Percentiles rank a stretch among this genome's conserved stretches.
Evolutionary conservation across 169 alveolate genomes (phyloP).

Genomic region (Theileria parva): DNA sequence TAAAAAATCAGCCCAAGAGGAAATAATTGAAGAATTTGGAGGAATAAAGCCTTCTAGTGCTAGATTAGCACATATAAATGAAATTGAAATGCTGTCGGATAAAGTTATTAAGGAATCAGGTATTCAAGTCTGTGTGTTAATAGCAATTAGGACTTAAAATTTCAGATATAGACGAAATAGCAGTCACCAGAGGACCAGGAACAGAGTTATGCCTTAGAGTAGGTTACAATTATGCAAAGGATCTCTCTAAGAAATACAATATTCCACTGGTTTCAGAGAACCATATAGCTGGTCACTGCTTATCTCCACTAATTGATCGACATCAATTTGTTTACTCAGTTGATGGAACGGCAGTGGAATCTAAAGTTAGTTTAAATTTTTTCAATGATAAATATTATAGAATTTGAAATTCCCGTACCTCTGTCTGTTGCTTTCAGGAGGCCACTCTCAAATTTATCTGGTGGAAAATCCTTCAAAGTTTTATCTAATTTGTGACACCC

Average conservation of each 20-base stretch:
- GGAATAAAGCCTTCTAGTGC: constrained; percentile 66
- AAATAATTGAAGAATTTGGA: constrained; percentile 57
- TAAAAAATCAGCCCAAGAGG: constrained; percentile 46
- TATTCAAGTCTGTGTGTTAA: background rate
- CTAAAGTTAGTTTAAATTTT: constrained; percentile 8
- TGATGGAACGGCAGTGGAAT: background rate
- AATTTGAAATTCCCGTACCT: constrained; percentile 61
- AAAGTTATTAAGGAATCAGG: constrained; percentile 57
- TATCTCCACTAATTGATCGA: constrained; percentile 52
- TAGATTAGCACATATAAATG: constrained; percentile 23
- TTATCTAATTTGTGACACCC: constrained; percentile 58
- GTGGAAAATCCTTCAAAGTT: constrained; percentile 54
- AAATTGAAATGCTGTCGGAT: constrained; percentile 29
- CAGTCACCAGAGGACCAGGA: constrained; percentile 75
- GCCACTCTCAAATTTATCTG: constrained; percentile 73
- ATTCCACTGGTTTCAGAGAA: constrained; percentile 53
- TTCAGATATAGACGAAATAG: constrained; percentile 48
- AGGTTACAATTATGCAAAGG: constrained; percentile 61
- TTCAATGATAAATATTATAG: background rate
- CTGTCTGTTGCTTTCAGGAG: constrained; percentile 69
- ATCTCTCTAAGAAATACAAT: constrained; percentile 20
- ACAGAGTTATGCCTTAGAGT: constrained; percentile 67
- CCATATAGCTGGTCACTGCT: constrained; percentile 64
- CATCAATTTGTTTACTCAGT: constrained; percentile 34
- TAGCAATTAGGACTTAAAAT: constrained; percentile 17